phyloP scores from a whole-genome alignment of 148 eudicot genomes.

The Linanthus parryae region DNA sequence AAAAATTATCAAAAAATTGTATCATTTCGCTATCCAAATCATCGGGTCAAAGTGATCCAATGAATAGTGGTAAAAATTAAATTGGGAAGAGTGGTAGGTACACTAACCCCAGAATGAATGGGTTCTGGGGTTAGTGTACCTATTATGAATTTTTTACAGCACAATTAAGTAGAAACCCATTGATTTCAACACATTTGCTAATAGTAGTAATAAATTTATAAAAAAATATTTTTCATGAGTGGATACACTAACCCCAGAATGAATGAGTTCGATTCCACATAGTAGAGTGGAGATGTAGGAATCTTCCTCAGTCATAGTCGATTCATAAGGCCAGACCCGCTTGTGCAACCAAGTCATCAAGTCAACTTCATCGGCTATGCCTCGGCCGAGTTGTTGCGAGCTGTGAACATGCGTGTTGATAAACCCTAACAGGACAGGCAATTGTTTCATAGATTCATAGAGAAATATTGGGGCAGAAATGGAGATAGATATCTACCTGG shows the following conservation, averaged over 20 bases:
- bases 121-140: too few relatives aligned
- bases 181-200: too few relatives aligned
- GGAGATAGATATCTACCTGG: slow-evolving; percentile 35
- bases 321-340: slow-evolving; percentile 92
- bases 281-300: slow-evolving; percentile 81
- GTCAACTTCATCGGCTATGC: slow-evolving; percentile 93
- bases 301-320: slow-evolving; percentile 69
- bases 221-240: too few relatives aligned
- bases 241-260: slow-evolving; percentile 80
- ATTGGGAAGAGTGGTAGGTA: too few relatives aligned
- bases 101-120: slow-evolving; percentile 81
- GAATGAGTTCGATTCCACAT: slow-evolving; percentile 93
- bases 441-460: background rate
- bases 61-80: too few relatives aligned
- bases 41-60: too few relatives aligned
- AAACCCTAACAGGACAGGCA: slow-evolving; percentile 30
- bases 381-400: slow-evolving; percentile 83
- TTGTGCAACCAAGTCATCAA: slow-evolving; percentile 82
- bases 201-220: too few relatives aligned
- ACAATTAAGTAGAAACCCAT: too few relatives aligned
- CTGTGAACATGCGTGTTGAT: slow-evolving; percentile 93
- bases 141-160: too few relatives aligned
- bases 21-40: too few relatives aligned
- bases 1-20: too few relatives aligned
- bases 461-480: background rate